Base-by-base conservation (phyloP, 352 stramenopile species). In the Pythium diclinum region DNA sequence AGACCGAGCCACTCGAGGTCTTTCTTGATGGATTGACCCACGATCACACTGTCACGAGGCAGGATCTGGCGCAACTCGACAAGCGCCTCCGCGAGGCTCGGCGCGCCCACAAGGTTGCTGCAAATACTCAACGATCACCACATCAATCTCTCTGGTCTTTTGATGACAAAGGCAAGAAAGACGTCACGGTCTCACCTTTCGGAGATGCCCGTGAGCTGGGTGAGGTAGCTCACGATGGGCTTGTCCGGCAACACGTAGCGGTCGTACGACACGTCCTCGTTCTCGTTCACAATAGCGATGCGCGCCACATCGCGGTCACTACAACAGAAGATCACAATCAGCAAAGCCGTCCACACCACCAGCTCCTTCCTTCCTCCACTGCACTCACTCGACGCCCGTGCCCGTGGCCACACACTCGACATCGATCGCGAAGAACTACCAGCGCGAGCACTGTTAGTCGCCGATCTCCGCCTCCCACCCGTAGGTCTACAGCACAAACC, bases 1-100 rank as follows among this genome's bases (percentile, higher is more conserved):
- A 98, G 77, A 14, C 71, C 79, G 19, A 97, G 83, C 92, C 92
- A 98, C 47, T 95, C 83, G 13, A 97, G 76, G 67, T 98, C 92
- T 61, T 98, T 96, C 75, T 96, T 89, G 59, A 98, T 97, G 25
- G 86, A 94, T 67, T 98, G 92, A 10, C 92, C 92, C 44, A 98
- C 88, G 56, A 98, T 92, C 21, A 98, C 84, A 36, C 82, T 89
- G 59, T 96, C 74, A 19, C 78, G 73, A 5, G 88, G 89, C 44
- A 98, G 63, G 23, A 94, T 75, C 5, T 56, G 53, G 46, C 89
- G 88, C n/a, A 98, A 77, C 30, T 87, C 59, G 40, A 85, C 61
- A 13, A 96, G 68, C 32, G 91, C 90, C 33, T 94, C 80, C 19
- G 87, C 62, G 23, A 98, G 71, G 13, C 74, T 78, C 11, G 84